phyloP scores from a whole-genome alignment of 768 basidiomycete species.

The Russula earlei region DNA sequence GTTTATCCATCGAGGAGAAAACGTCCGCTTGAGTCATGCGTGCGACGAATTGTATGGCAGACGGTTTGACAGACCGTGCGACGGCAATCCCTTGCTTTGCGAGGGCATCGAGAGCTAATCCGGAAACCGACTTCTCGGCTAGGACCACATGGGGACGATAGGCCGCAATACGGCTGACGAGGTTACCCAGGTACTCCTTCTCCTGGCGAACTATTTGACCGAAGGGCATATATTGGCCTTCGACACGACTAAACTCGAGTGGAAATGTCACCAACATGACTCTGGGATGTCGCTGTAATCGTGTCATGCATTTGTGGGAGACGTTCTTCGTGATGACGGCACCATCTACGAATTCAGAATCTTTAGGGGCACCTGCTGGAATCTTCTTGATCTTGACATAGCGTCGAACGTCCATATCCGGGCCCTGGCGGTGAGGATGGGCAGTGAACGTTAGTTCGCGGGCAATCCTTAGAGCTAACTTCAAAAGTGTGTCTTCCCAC shows the following conservation, averaged over 20 bases:
- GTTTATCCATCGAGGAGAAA: slow-evolving; percentile 90
- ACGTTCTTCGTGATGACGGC: slow-evolving; percentile 98
- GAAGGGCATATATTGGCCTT: slow-evolving; percentile 89
- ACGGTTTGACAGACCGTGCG: slow-evolving; percentile 79
- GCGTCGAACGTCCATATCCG: slow-evolving; percentile 88
- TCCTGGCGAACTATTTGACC: slow-evolving; percentile 87
- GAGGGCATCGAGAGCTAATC: slow-evolving; percentile 81
- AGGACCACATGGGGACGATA: slow-evolving; percentile 87
- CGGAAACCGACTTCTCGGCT: slow-evolving; percentile 84
- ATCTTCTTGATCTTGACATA: slow-evolving; percentile 99
- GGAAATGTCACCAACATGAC: slow-evolving; percentile 97
- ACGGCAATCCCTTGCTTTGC: slow-evolving; percentile 82
- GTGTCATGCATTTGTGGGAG: slow-evolving; percentile 90
- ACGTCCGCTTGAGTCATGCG: slow-evolving; percentile 92
- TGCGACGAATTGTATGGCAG: slow-evolving; percentile 81
- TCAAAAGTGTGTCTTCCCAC: slow-evolving; percentile 83
- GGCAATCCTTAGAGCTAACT: slow-evolving; percentile 77
- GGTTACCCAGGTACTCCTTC: slow-evolving; percentile 82
- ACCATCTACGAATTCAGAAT: slow-evolving; percentile 96
- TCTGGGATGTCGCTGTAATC: slow-evolving; percentile 73
- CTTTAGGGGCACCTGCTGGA: slow-evolving; percentile 82
- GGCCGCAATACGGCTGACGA: slow-evolving; percentile 84
- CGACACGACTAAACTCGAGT: slow-evolving; percentile 84
- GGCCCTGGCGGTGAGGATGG: slow-evolving; percentile 64
- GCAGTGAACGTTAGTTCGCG: slow-evolving; percentile 74